Base-by-base conservation (phyloP, 2,329 filamentous ascomycete species). In the Claviceps spartinae region DNA sequence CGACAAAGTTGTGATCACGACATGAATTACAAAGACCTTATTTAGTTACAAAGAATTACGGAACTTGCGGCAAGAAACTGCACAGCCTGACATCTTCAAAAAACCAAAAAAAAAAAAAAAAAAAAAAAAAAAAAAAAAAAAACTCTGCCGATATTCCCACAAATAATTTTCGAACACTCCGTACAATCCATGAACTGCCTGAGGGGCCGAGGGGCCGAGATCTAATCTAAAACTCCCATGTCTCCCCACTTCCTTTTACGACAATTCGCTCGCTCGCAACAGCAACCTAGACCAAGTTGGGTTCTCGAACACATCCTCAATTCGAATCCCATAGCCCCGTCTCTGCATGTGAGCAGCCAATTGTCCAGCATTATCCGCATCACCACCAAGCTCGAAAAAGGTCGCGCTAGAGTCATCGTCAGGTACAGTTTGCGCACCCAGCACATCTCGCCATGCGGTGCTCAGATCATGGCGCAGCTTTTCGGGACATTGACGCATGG, bases 261-360 rank as follows among this genome's bases (percentile, higher is more conserved):
- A 49, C 38, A 36, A 22, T 11, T 49, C n/a, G 1, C 3, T 7
- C 18, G 8, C 5, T 20, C 26, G 18, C 40, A 49, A 26, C 3
- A 49, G n/a, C 3, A 49, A 40, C 3, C 24, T 26, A 9, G 2
- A 11, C 50, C 44, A 47, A 30, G 50, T 37, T 4, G 43, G 43
- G 0, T 40, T 18, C 13, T 51, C 44, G 14, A 47, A 51, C 3
- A 51, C 44, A 2, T 51, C 37, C 20, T 51, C 50, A 24, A 51
- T 51, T 6, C 50, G 22, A 16, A 51, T 5, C 24, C 9, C 7
- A 18, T 47, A 51, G n/a, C 50, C 44, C 22, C 18, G 49, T 24
- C 49, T 18, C 30, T 47, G 49, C 43, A 51, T 47, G 4, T 51
- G 49, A 11, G 43, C 49, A 7, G 49, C 49, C 36, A 47, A 38